phyloP scores from a whole-genome alignment of 1,284 basidiomycete species.

The Amanita bisporigera region DNA sequence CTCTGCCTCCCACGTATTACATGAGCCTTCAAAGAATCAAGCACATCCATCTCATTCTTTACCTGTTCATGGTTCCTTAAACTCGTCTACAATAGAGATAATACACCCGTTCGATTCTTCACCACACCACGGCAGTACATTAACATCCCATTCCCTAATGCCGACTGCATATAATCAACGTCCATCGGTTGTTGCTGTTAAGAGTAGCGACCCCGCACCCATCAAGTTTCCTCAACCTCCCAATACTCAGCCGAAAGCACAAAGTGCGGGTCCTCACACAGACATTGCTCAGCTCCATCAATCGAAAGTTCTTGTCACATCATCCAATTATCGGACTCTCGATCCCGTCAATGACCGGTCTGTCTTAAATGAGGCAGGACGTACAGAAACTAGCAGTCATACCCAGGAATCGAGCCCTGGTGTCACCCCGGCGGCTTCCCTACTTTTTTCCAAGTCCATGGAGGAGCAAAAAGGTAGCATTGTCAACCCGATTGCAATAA shows the following conservation, averaged over 20 bases:
- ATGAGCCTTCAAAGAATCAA: conserved; percentile 1
- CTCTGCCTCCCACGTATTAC: not conserved
- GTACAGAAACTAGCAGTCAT: not conserved
- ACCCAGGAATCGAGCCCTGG: not conserved
- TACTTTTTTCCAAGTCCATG: conserved; percentile 1
- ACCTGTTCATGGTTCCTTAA: not conserved
- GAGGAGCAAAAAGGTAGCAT: conserved; percentile 2
- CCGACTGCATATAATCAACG: not conserved
- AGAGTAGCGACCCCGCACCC: not conserved
- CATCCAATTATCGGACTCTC: not conserved
- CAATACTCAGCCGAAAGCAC: not conserved
- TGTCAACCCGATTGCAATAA: not conserved
- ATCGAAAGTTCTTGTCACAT: not conserved
- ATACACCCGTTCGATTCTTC: not conserved
- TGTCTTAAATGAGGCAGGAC: not conserved
- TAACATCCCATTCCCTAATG: not conserved
- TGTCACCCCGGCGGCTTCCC: not conserved
- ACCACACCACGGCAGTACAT: not conserved
- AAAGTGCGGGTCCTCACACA: not conserved
- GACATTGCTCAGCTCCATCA: not conserved
- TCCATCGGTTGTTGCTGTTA: not conserved
- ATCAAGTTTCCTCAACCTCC: not conserved
- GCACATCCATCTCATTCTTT: not conserved
- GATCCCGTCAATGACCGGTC: not conserved
- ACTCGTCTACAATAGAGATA: not conserved